Percentiles rank a stretch among this genome's conserved stretches.
Evolutionary conservation across 2,329 filamentous ascomycete genomes (phyloP).

Genomic region (Calonectria multiphialidica): DNA sequence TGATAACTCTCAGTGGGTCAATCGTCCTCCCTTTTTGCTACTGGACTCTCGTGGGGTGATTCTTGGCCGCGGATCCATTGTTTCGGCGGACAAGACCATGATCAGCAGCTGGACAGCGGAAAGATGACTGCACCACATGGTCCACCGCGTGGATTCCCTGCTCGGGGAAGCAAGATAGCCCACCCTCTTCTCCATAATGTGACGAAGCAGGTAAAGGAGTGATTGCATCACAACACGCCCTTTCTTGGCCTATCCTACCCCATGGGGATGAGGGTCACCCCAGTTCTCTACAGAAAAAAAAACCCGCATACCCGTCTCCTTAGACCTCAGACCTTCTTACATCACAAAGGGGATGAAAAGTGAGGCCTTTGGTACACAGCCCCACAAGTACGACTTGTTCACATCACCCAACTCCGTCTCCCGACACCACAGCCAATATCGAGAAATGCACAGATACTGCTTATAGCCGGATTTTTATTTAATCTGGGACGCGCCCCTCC

Average conservation of each 20-base stretch:
- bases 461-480: background rate
- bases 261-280: conserved; percentile 6
- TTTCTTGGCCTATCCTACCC: conserved; percentile 3
- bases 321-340: background rate
- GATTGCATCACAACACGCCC: background rate
- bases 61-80: background rate
- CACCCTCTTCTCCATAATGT: background rate
- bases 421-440: background rate
- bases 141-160: background rate
- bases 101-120: background rate
- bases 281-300: background rate
- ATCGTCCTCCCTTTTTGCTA: background rate
- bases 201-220: background rate
- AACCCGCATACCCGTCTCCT: conserved; percentile 3
- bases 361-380: background rate
- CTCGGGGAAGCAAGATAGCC: background rate
- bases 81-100: background rate
- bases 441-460: background rate
- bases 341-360: background rate
- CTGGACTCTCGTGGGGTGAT: background rate
- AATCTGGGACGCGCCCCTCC: background rate
- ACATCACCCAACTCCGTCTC: background rate
- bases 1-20: background rate
- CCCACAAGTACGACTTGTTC: background rate
- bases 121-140: background rate